Evolutionary conservation across 176 grass and related monocot genomes (phyloP).

Genomic region (Phyllostachys edulis): DNA sequence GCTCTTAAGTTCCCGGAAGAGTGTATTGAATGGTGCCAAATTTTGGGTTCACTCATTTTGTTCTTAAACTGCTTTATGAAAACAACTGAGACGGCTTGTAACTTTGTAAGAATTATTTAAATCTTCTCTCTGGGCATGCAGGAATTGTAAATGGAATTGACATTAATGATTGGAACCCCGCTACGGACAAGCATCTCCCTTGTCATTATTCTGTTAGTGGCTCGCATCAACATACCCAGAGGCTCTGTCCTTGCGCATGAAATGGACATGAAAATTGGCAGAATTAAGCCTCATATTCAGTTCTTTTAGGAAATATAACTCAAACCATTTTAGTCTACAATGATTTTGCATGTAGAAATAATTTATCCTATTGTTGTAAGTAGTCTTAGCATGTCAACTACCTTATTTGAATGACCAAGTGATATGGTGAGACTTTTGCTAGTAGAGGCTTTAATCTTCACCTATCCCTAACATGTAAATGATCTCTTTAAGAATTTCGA

Average conservation of each 20-base stretch:
- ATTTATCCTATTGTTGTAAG: not conserved
- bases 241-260: constrained; percentile 92
- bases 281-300: not conserved
- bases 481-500: not conserved
- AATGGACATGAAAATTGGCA: not conserved
- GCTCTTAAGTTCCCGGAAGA: constrained; percentile 75
- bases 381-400: not conserved
- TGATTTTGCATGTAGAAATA: not conserved
- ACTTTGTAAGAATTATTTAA: not conserved
- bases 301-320: not conserved
- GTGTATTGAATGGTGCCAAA: constrained; percentile 75
- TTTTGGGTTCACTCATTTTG: constrained; percentile 27
- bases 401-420: not conserved
- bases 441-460: not conserved
- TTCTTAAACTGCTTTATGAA: constrained; percentile 21
- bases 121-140: constrained; percentile 31
- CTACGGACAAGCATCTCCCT: constrained; percentile 70
- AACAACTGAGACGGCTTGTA: constrained; percentile 9
- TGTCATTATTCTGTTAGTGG: constrained; percentile 76
- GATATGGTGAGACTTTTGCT: not conserved
- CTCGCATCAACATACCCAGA: constrained; percentile 74
- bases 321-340: not conserved
- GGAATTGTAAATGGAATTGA: constrained; percentile 98
- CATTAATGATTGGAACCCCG: constrained; percentile 78
- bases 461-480: not conserved